phyloP scores from a whole-genome alignment of 2,329 filamentous ascomycete species.

The Neoarthrinium moseri region DNA sequence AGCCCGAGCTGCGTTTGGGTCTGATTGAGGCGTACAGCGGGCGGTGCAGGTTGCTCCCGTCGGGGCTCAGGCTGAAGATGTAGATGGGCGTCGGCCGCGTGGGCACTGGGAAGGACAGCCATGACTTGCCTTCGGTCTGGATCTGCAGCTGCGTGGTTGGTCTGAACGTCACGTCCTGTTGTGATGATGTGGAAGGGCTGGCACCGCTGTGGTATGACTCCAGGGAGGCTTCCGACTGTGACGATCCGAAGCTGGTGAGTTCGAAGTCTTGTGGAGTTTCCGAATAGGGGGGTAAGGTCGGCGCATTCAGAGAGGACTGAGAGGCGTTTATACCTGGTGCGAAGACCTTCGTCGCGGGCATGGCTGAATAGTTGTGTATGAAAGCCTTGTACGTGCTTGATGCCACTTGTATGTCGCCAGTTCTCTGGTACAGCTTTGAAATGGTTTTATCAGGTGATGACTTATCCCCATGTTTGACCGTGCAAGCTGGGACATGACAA shows the following conservation, averaged over 20 bases:
- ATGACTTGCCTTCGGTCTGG: constrained; percentile 41
- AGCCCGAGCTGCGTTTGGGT: constrained; percentile 42
- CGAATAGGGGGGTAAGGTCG: not conserved
- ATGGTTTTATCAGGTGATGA: no score
- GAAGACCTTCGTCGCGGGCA: no score
- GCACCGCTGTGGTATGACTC: not conserved
- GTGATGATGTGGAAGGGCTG: not conserved
- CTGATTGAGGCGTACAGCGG: constrained; percentile 53
- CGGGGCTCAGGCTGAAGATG: constrained; percentile 33
- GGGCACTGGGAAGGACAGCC: constrained; percentile 40
- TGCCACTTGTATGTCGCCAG: no score
- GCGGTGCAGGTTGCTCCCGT: constrained; percentile 36
- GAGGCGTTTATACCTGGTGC: not conserved
- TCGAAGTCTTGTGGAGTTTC: not conserved
- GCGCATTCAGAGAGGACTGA: not conserved
- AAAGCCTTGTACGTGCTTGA: not conserved
- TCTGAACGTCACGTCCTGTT: constrained; percentile 28
- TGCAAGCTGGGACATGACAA: not conserved
- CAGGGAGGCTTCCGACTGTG: not conserved
- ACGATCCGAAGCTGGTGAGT: not conserved
- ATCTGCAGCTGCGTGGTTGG: constrained; percentile 48
- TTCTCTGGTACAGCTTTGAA: no score
- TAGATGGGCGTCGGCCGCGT: constrained; percentile 33
- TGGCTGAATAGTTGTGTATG: not conserved
- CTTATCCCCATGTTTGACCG: no score